Percentiles rank a stretch among this genome's conserved stretches.
Conservation (phyloP, 2,329 filamentous ascomycete species). For the Colletotrichum lindemuthianum region DNA sequence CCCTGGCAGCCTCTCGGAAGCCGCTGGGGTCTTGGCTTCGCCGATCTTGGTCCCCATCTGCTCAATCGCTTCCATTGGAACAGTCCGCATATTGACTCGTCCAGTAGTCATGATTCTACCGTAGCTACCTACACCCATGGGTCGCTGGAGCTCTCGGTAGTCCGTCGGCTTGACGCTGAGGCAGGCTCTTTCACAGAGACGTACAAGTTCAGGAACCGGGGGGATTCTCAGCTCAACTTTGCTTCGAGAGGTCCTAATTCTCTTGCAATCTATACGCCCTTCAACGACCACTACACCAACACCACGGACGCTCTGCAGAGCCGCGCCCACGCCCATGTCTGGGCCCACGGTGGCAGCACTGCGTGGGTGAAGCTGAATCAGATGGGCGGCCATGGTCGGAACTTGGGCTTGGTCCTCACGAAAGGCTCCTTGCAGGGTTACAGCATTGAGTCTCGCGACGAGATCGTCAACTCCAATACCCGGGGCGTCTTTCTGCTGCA, state of each 20-base stretch:
- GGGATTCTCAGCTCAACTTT: conserved; percentile 11
- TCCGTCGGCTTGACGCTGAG: conserved; percentile 9
- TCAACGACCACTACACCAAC: conserved; percentile 36
- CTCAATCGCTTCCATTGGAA: conserved; percentile 32
- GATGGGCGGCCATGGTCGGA: conserved; percentile 30
- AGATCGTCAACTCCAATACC: conserved; percentile 28
- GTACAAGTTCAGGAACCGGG: conserved; percentile 27
- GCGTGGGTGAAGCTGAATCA: conserved; percentile 32
- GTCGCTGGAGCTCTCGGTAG: conserved; percentile 19
- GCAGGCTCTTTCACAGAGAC: conserved; percentile 22
- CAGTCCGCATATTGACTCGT: conserved; percentile 14
- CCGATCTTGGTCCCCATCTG: conserved; percentile 19
- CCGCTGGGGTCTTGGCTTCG: conserved; percentile 31
- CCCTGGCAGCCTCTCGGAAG: conserved; percentile 34
- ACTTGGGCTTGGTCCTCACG: conserved; percentile 31
- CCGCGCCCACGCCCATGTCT: conserved; percentile 29
- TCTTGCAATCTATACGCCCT: conserved; percentile 31
- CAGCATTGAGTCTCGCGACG: conserved; percentile 34
- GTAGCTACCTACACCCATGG: conserved; percentile 9
- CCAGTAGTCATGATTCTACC: neutral
- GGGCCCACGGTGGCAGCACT: conserved; percentile 30
- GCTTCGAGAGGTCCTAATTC: conserved; percentile 14
- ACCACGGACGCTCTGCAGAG: conserved; percentile 19
- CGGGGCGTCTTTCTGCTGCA: conserved; percentile 33
- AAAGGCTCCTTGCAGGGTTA: conserved; percentile 27